phyloP scores from a whole-genome alignment of 2,329 filamentous ascomycete genomes.

The Fusarium armeniacum region DNA sequence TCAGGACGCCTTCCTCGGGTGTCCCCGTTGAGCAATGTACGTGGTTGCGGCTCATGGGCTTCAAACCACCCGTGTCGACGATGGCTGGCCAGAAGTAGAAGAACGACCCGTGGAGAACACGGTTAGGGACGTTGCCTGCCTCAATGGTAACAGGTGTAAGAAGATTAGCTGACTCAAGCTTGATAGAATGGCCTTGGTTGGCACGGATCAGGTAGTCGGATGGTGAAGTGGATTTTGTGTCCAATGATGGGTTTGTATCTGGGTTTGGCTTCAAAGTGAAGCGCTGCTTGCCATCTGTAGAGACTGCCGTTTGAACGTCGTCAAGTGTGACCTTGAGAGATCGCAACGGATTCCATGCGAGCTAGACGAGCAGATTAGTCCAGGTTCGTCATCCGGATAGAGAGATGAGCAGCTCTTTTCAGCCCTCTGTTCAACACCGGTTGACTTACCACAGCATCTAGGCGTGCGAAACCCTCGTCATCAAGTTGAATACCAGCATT shows the following conservation, averaged over 20 bases:
- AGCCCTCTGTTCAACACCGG: background rate
- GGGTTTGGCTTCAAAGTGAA: slow-evolving; percentile 79
- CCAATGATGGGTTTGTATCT: slow-evolving; percentile 45
- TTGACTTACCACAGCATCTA: slow-evolving; percentile 70
- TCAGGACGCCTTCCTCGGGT: slow-evolving; percentile 73
- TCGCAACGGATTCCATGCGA: slow-evolving; percentile 71
- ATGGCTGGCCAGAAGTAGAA: slow-evolving; percentile 84
- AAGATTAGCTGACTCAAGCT: slow-evolving; percentile 77
- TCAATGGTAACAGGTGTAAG: slow-evolving; percentile 76
- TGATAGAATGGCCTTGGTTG: slow-evolving; percentile 93
- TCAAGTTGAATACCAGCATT: slow-evolving; percentile 71
- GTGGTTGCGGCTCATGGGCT: slow-evolving; percentile 86
- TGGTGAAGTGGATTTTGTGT: slow-evolving; percentile 61
- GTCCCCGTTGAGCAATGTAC: slow-evolving; percentile 89
- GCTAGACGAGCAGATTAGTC: slow-evolving; percentile 53
- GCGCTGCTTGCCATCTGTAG: slow-evolving; percentile 88
- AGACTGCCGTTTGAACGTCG: slow-evolving; percentile 79
- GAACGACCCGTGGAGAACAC: slow-evolving; percentile 90
- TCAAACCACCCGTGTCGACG: slow-evolving; percentile 80
- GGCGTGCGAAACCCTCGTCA: slow-evolving; percentile 69
- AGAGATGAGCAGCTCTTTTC: background rate
- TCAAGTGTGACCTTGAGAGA: slow-evolving; percentile 79
- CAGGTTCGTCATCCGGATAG: background rate
- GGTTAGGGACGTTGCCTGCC: slow-evolving; percentile 69
- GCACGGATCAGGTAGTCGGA: slow-evolving; percentile 88